Base-by-base conservation (phyloP, 2,329 filamentous ascomycete species). In the Phaeosphaeriaceae sp. region DNA sequence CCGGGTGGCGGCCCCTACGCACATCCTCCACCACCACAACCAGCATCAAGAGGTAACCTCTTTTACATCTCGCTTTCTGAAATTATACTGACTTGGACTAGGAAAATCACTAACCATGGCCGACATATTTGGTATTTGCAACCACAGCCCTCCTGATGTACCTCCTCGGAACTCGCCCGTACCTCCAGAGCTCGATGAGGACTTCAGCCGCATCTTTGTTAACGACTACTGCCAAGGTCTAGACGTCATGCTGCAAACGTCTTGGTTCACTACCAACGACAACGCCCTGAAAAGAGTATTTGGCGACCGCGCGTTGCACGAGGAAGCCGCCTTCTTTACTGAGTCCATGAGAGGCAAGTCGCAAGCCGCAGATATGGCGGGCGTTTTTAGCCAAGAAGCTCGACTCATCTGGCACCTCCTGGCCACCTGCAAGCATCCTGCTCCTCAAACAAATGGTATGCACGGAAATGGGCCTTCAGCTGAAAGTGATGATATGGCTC, bases 261-360 rank as follows among this genome's bases (percentile, higher is more conserved):
- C 84, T 25, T 98, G 93, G 93, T 97, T 92, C 79, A 86, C 81
- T 24, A 80, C 78, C 40, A 82, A 82, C 63, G 85, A 83, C 53
- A 79, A 84, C 54, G 75, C 74, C n/a, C 78, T 77, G 31, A 69
- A 66, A 42, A 58, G 82, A 52, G 77, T 90, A 1, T 77, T 87
- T 57, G 78, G 76, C 36, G 84, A 90, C 71, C 65, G 69, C 22
- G 60, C 52, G 19, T 53, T 77, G 54, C 75, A 75, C 51, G 73
- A 76, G 53, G 75, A 77, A 58, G 73, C 73, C 19, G 63, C 68
- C 5, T 71, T 67, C 60, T 77, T 77, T 54, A 71, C 67, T 31
- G 74, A 76, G 47, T 75, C 68, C 6, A 68, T 76, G 53, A 72
- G 62, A 69, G 65, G 47, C 67, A 67, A 58, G 54, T 65, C 24